phyloP scores from a whole-genome alignment of 1,284 basidiomycete genomes.

The Ustilago esculenta region DNA sequence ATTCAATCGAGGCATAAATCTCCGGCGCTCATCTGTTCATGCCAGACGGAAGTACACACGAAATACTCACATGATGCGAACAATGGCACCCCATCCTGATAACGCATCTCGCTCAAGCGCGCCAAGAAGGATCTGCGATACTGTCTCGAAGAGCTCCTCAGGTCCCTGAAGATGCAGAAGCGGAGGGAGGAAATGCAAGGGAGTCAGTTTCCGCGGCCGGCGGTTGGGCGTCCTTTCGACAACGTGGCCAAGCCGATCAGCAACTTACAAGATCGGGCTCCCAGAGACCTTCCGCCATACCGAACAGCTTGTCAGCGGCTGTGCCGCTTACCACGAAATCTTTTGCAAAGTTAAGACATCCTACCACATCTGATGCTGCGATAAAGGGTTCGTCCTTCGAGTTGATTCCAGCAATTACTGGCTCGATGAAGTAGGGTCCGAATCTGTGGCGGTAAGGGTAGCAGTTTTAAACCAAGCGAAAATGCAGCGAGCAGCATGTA shows the following conservation, averaged over 20 bases:
- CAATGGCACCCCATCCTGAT: conserved; percentile 95
- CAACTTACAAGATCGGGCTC: conserved; percentile 82
- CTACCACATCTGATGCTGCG: conserved; percentile 93
- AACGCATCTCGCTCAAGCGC: conserved; percentile 95
- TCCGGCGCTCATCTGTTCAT: no score
- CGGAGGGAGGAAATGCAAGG: neutral
- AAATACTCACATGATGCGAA: conserved; percentile 88
- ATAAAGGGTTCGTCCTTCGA: conserved; percentile 90
- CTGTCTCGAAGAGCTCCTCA: conserved; percentile 98
- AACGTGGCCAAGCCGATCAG: neutral
- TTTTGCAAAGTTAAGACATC: conserved; percentile 92
- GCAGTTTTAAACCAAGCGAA: no score
- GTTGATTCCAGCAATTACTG: conserved; percentile 89
- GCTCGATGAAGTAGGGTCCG: conserved; percentile 96
- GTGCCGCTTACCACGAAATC: conserved; percentile 98
- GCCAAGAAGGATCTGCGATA: conserved; percentile 93
- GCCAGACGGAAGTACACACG: neutral
- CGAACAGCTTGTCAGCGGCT: conserved; percentile 88
- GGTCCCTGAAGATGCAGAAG: conserved; percentile 72
- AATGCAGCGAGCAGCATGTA: no score
- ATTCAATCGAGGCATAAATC: no score
- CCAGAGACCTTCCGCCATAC: conserved; percentile 98
- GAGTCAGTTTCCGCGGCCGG: neutral
- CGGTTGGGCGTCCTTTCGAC: no score
- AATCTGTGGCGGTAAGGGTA: conserved; percentile 71